Conservation (phyloP, 164 flowering plant species). For the Annona squamosa region DNA sequence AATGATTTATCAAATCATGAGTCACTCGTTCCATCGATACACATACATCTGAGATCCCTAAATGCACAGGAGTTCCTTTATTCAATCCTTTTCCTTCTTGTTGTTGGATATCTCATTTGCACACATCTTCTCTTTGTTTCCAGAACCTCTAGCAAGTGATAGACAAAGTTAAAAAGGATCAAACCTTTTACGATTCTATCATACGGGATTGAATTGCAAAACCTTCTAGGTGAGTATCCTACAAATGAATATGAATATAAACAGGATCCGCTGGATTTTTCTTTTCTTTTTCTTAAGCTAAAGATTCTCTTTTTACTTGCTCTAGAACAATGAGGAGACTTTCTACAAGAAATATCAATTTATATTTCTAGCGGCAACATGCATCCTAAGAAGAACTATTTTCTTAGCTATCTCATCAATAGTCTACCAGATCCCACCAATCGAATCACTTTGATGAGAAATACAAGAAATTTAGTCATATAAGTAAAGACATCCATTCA, state of each 20-base stretch:
- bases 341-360: too few species aligned
- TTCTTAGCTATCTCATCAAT: neutral
- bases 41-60: neutral
- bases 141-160: neutral
- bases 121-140: neutral
- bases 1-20: neutral
- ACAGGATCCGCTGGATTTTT: neutral
- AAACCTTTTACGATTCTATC: neutral
- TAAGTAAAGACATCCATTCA: neutral
- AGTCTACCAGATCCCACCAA: neutral
- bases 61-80: neutral
- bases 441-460: neutral
- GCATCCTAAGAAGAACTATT: neutral
- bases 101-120: neutral
- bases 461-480: too few species aligned
- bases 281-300: neutral
- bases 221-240: neutral
- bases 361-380: neutral
- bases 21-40: neutral
- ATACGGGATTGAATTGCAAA: neutral
- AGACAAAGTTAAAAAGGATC: neutral
- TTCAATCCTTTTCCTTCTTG: constrained; percentile 7
- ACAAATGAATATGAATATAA: neutral
- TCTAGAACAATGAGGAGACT: too few species aligned
- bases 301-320: too few species aligned